phyloP scores from a whole-genome alignment of 495 filamentous ascomycete species.

The Penicillium bovifimosum region DNA sequence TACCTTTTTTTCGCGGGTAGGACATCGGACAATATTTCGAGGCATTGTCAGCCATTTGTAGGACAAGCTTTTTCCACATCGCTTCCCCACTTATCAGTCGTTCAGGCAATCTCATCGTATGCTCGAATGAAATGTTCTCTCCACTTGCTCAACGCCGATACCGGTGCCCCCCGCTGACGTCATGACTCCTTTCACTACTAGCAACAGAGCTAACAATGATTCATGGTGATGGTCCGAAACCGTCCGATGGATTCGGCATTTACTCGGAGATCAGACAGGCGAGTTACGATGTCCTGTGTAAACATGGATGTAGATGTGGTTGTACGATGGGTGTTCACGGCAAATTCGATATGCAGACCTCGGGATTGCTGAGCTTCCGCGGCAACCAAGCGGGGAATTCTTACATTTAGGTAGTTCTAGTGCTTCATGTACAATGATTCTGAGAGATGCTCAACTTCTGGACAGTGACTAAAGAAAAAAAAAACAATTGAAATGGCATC shows the following conservation, averaged over 20 bases:
- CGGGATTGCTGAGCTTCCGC: background rate
- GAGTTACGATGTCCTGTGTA: no score
- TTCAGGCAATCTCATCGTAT: background rate
- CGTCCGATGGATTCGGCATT: no score
- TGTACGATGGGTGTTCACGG: background rate
- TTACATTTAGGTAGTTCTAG: background rate
- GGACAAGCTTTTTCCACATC: slow-evolving; percentile 1
- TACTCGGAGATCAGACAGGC: no score
- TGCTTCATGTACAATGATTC: no score
- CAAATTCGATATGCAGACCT: background rate
- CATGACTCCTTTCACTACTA: background rate
- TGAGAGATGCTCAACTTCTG: no score
- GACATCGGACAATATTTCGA: background rate
- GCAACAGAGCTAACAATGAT: no score
- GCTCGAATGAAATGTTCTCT: background rate
- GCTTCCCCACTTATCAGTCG: background rate
- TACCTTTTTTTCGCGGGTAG: background rate
- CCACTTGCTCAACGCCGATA: background rate
- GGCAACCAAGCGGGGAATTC: background rate
- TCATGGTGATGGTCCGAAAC: no score
- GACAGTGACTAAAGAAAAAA: no score
- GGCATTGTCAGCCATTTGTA: background rate
- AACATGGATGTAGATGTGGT: no score
- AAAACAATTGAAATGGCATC: background rate
- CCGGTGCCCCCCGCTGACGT: no score